A percentile compares a stretch with the other conserved stretches of the same genome.
Evolutionary conservation across 2,329 filamentous ascomycete genomes (phyloP).

Genomic region (Fusarium citri): DNA sequence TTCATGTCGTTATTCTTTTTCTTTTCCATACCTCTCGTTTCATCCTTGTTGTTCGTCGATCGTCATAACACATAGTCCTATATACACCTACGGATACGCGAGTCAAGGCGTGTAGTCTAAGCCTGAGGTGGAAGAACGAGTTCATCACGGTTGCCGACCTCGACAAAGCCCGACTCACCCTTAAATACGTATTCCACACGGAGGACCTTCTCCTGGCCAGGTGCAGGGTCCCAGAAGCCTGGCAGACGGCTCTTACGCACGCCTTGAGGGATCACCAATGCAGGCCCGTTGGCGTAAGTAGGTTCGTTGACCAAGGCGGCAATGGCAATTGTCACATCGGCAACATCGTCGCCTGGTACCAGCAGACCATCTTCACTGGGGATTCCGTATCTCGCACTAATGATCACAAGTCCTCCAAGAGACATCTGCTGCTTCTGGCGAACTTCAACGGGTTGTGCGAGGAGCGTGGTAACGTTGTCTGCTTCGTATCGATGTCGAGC

Average conservation of each 20-base stretch:
- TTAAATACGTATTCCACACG: constrained; percentile 59
- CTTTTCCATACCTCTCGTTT: neutral
- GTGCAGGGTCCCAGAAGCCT: constrained; percentile 65
- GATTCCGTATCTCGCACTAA: constrained; percentile 62
- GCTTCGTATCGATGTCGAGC: constrained; percentile 56
- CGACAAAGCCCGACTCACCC: constrained; percentile 44
- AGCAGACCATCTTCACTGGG: constrained; percentile 47
- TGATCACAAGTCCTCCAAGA: constrained; percentile 58
- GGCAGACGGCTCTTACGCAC: constrained; percentile 58
- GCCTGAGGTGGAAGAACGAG: constrained; percentile 39
- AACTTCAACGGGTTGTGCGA: constrained; percentile 55
- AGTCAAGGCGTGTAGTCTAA: neutral
- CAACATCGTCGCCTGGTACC: constrained; percentile 56
- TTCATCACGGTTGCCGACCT: constrained; percentile 41
- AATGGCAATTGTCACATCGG: constrained; percentile 62
- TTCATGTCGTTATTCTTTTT: neutral
- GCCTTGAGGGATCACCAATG: constrained; percentile 54
- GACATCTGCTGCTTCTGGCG: constrained; percentile 52
- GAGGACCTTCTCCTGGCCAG: constrained; percentile 57
- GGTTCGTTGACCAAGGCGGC: constrained; percentile 57
- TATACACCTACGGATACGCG: constrained; percentile 2
- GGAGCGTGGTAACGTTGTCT: constrained; percentile 57
- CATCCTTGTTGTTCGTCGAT: neutral
- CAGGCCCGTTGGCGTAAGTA: constrained; percentile 36
- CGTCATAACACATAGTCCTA: constrained; percentile 18